A percentile compares a stretch with the other conserved stretches of the same genome.
Conservation (phyloP, 2,329 filamentous ascomycete genomes). For the Xylaria sp. region DNA sequence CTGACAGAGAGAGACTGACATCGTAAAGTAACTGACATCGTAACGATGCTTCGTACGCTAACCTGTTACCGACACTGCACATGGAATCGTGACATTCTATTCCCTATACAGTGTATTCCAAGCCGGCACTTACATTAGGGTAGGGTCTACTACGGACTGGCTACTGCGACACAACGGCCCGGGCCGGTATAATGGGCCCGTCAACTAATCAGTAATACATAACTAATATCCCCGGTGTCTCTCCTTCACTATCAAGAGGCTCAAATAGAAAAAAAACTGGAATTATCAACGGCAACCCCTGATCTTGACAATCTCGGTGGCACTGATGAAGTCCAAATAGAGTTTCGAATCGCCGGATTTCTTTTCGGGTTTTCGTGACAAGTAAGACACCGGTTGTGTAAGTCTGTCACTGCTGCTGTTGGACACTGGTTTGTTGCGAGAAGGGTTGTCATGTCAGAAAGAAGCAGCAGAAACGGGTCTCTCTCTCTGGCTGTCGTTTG, state of each 20-base stretch:
- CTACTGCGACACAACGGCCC: not conserved
- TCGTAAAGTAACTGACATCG: not conserved
- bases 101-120: not conserved
- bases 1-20: not conserved
- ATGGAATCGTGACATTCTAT: too few species aligned
- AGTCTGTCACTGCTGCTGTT: slow-evolving; percentile 6
- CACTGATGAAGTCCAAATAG: slow-evolving; percentile 17
- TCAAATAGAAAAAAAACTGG: too few species aligned
- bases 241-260: too few species aligned
- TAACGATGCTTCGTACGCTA: not conserved
- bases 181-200: not conserved
- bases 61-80: too few species aligned
- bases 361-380: not conserved
- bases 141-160: not conserved
- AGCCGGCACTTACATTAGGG: not conserved
- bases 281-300: too few species aligned
- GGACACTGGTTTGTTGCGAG: too few species aligned
- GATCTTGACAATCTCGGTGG: not conserved
- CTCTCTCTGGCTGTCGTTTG: slow-evolving; percentile 7
- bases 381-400: not conserved
- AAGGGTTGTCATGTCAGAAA: not conserved
- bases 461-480: not conserved
- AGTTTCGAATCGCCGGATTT: slow-evolving; percentile 5
- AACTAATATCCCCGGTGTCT: too few species aligned
- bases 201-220: too few species aligned